Evolutionary conservation across 371 early-diverging fungal species (phyloP), one percentile per base, ranked within the genome.

Genomic region (Dichotomocladium elegans): DNA sequence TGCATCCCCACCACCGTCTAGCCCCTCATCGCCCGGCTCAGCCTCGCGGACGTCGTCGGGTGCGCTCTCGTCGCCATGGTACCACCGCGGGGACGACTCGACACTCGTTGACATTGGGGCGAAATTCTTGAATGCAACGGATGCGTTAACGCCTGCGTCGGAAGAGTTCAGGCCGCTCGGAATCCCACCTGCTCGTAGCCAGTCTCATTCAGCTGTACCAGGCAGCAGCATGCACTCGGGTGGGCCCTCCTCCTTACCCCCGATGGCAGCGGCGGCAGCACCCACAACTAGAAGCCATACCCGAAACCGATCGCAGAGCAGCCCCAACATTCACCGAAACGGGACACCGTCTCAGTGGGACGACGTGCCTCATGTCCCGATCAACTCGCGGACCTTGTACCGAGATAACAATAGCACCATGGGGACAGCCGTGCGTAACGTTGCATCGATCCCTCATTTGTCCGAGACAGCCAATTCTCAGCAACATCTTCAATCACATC

Each of bases 251-350:
- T 30, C 77, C 61, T 28, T 72, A 74, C 22, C 72, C 82, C 8
- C 64, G 72, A 45, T 26, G 24, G 10, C n/a, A n/a, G n/a, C n/a
- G n/a, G n/a, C n/a, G n/a, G n/a, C n/a, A n/a, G n/a, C n/a, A n/a
- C 44, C 44, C 25, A 24, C 44, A 6, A 62, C 55, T 45, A 41
- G 17, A 26, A 29, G 22, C 11, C 72, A 60, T 11, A 65, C 75
- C 10, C 79, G 83, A 10, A 54, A 73, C 24, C 72, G 86, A 15
- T 83, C 85, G 10, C 81, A 81, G 44, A 83, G 83, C 54, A 86
- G 79, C 54, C 83, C 86, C 27, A 84, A 84, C 47, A 82, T 86
- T 40, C 82, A 81, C 53, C 47, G 53, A 57, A 30, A 41, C 22
- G n/a, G 41, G 30, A 17, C 24, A 21, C 22, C 12, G 7, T 56